Percentiles rank a stretch among this genome's conserved stretches.
Conservation (phyloP, 164 flowering plant species). For the Magnolia changhungtana region DNA sequence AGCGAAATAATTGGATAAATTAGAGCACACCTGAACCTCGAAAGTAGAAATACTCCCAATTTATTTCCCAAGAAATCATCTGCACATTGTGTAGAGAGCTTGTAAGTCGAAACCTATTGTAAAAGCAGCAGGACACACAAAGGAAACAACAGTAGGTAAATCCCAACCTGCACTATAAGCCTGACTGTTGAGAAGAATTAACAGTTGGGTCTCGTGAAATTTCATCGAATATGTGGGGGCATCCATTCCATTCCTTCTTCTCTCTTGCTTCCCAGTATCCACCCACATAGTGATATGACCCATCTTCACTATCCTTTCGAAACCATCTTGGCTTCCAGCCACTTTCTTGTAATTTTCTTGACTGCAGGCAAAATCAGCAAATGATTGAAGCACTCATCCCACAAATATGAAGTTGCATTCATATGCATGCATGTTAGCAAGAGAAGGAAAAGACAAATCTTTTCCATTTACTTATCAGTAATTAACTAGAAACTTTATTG, state of each 20-base stretch:
- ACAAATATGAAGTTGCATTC: neutral
- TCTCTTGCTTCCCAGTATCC: slow-evolving; percentile 95
- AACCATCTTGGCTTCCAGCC: slow-evolving; percentile 97
- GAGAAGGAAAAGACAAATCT: neutral
- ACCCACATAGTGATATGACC: slow-evolving; percentile 59
- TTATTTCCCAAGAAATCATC: slow-evolving; percentile 1
- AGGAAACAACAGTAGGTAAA: neutral
- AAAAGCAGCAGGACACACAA: neutral
- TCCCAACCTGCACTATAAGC: slow-evolving; percentile 32
- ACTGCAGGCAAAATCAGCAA: slow-evolving; percentile 35
- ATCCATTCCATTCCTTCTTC: slow-evolving; percentile 63
- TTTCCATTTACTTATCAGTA: neutral
- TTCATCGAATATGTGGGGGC: slow-evolving; percentile 72
- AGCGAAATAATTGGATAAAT: neutral
- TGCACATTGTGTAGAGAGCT: neutral
- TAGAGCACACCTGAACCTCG: neutral
- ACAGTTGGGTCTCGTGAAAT: slow-evolving; percentile 33
- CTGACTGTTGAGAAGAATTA: slow-evolving; percentile 6
- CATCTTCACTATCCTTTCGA: slow-evolving; percentile 49
- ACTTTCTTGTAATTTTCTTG: slow-evolving; percentile 81
- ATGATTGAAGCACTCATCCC: neutral
- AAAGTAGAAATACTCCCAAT: neutral
- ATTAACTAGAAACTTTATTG: neutral
- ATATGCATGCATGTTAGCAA: neutral
- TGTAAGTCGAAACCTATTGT: neutral